Evolutionary conservation across 192 early-diverging fungal genomes (phyloP).

Genomic region (Coemansia sp.): DNA sequence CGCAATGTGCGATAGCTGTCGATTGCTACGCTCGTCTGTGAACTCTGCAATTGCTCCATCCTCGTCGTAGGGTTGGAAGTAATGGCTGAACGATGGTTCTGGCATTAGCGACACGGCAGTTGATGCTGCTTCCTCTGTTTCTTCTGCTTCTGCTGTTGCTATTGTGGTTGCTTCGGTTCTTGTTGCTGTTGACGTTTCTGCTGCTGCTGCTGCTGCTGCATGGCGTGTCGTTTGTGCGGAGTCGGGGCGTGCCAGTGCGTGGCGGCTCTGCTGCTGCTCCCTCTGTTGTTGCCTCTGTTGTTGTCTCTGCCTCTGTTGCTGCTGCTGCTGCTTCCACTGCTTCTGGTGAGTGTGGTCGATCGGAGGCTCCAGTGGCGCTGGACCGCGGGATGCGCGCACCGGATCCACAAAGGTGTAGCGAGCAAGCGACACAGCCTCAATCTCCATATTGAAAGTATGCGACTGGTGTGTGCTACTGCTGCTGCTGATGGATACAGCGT

Average conservation of each 20-base stretch:
- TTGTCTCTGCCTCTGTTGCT: too few relatives aligned
- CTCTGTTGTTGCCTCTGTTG: background rate
- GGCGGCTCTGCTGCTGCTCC: background rate
- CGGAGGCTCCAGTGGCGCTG: slow-evolving; percentile 40
- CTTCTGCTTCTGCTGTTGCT: background rate
- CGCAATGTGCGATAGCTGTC: slow-evolving; percentile 35
- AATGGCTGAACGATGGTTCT: background rate
- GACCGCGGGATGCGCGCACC: slow-evolving; percentile 21
- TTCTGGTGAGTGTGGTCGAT: slow-evolving; percentile 7
- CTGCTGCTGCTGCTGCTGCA: background rate
- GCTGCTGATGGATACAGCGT: background rate
- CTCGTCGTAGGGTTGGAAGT: slow-evolving; percentile 16
- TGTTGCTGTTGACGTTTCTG: background rate
- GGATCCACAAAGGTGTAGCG: slow-evolving; percentile 54
- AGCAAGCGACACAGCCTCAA: slow-evolving; percentile 40
- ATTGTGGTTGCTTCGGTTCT: too few relatives aligned
- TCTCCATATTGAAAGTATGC: slow-evolving; percentile 15
- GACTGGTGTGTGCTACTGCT: background rate
- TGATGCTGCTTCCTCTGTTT: background rate
- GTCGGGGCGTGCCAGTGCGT: background rate
- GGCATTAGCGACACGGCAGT: background rate
- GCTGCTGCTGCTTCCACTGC: too few relatives aligned
- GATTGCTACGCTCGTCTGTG: slow-evolving; percentile 49
- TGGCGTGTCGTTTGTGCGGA: background rate
- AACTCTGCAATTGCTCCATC: slow-evolving; percentile 43